Base-by-base conservation (phyloP, 2,329 filamentous ascomycete species). In the Fusarium napiforme region DNA sequence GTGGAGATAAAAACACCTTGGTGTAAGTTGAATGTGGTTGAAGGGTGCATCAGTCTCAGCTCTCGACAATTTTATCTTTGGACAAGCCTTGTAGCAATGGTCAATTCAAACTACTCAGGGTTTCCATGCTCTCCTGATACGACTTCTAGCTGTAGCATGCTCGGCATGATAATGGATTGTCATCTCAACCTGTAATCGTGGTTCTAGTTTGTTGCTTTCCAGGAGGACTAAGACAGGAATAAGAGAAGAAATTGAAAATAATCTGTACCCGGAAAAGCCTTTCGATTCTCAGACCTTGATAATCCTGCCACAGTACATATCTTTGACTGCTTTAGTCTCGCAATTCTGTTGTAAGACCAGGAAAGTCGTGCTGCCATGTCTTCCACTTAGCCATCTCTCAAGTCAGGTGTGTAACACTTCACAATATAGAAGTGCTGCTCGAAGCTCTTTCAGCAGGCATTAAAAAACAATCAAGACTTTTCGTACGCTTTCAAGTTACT, bases 401-500 rank as follows among this genome's bases (percentile, higher is more conserved):
- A 55, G 36, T n/a, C 11, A 7, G 19, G 26, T n/a, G 23, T 55
- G 9, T 52, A 40, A 28, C 23, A n/a, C 14, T 28, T 55, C 36
- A 42, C 50, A 14, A 42, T 14, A 40, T 55, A 28, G 23, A n/a
- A 30, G 34, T 42, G 21, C 36, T 28, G 7, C 50, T 55, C 26
- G 8, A 40, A n/a, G 21, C 26, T 30, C 36, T 55, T 55, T 55
- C 23, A 55, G 36, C 26, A 28, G 26, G 18, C 16, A 66, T 42
- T 45, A 28, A 18, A 45, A 59, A 60, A 26, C 56, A 62, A 39
- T 37, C 32, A 26, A 60, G 47, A 74, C 71, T 73, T 73, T 73
- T 73, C 52, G 57, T 74, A 59, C 19, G 40, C 30, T 71, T 67
- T 49, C 56, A 59, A 62, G 67, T 73, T 68, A 67, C 40, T 58